phyloP scores from a whole-genome alignment of 495 filamentous ascomycete species.

The Neurospora terricola region DNA sequence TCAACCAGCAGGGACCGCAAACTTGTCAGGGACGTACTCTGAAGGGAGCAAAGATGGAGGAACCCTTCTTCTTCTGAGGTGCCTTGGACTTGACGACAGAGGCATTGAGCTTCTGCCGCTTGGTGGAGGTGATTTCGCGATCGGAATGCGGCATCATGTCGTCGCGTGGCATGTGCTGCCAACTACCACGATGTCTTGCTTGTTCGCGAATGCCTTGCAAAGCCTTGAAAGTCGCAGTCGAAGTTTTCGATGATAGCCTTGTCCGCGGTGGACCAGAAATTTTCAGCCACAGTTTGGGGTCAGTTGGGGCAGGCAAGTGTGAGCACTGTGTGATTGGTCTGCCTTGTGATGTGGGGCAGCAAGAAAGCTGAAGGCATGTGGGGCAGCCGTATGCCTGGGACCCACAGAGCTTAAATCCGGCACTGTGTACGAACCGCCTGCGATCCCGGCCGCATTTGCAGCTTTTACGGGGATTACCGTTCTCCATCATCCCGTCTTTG shows the following conservation, averaged over 20 bases:
- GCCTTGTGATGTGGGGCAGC: background rate
- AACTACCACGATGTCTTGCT: background rate
- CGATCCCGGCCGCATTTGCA: background rate
- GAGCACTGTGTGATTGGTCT: background rate
- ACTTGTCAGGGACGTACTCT: conserved; percentile 49
- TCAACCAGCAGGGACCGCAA: conserved; percentile 1
- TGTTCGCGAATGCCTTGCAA: conserved; percentile 1
- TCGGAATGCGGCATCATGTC: conserved; percentile 38
- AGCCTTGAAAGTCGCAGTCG: background rate
- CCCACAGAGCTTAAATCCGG: background rate
- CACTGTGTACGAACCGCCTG: background rate
- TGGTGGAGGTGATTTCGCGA: conserved; percentile 45
- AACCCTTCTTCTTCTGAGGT: conserved; percentile 31
- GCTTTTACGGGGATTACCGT: background rate
- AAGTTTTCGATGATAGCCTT: conserved; percentile 17
- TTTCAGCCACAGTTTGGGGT: conserved; percentile 14
- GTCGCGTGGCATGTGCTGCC: background rate
- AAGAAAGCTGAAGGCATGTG: background rate
- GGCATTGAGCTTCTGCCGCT: conserved; percentile 53
- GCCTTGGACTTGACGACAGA: conserved; percentile 24
- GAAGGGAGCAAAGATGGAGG: conserved; percentile 84
- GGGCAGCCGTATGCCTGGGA: background rate
- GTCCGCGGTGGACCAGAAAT: conserved; percentile 8
- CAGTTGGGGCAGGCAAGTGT: background rate
- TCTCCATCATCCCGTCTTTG: background rate